Evolutionary conservation across 2,329 filamentous ascomycete species (phyloP).

Genomic region (Fusarium beomiforme): DNA sequence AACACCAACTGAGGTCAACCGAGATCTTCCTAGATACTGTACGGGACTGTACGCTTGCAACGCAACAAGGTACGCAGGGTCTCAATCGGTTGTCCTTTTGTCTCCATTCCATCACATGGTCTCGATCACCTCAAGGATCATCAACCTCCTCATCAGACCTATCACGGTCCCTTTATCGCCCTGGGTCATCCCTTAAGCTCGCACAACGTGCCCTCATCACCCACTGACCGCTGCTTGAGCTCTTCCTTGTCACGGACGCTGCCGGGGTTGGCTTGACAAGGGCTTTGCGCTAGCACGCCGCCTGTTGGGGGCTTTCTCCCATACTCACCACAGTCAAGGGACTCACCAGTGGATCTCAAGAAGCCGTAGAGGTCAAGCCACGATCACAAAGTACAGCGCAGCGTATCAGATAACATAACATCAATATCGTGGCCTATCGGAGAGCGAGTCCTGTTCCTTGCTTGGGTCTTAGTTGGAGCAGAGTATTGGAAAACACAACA

Average conservation of each 20-base stretch:
- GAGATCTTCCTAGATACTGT: background rate
- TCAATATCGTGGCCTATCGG: slow-evolving; percentile 1
- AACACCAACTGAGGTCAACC: slow-evolving; percentile 1
- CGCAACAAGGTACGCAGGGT: slow-evolving; percentile 25
- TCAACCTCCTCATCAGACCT: slow-evolving; percentile 24
- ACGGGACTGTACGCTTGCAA: slow-evolving; percentile 4
- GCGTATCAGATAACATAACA: slow-evolving; percentile 6
- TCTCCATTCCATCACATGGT: slow-evolving; percentile 36
- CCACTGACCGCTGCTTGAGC: slow-evolving; percentile 45
- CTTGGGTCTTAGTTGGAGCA: background rate
- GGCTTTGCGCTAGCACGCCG: slow-evolving; percentile 38
- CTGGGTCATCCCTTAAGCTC: slow-evolving; percentile 31
- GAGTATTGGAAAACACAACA: slow-evolving; percentile 20
- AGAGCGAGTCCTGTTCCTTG: slow-evolving; percentile 10
- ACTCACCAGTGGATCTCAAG: slow-evolving; percentile 24
- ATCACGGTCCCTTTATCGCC: slow-evolving; percentile 11
- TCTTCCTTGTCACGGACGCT: slow-evolving; percentile 38
- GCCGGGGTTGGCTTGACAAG: slow-evolving; percentile 39
- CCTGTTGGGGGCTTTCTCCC: slow-evolving; percentile 29
- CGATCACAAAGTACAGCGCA: slow-evolving; percentile 22
- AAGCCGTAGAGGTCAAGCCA: slow-evolving; percentile 31
- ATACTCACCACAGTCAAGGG: slow-evolving; percentile 14
- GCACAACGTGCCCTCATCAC: slow-evolving; percentile 30
- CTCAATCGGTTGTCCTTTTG: slow-evolving; percentile 24
- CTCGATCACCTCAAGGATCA: slow-evolving; percentile 32